Evolutionary conservation across 2,329 filamentous ascomycete genomes (phyloP).

Genomic region (Daldinia sp.): DNA sequence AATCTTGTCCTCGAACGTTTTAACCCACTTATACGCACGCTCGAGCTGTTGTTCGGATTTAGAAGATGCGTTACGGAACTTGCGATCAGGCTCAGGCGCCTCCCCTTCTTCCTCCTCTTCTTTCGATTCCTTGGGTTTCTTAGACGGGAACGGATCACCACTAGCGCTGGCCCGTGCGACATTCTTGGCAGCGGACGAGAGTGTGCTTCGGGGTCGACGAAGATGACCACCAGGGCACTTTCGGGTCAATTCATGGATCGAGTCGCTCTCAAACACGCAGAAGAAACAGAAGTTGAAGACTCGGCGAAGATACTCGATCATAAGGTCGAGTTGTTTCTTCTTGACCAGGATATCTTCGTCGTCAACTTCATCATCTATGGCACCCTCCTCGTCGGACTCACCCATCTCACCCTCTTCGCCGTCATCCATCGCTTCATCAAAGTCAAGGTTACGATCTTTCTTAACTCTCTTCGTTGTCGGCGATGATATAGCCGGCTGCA

Average conservation of each 20-base stretch:
- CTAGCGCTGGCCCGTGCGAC: constrained; percentile 85
- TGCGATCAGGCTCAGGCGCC: constrained; percentile 73
- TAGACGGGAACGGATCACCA: constrained; percentile 84
- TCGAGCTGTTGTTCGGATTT: constrained; percentile 93
- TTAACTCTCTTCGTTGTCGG: constrained; percentile 67
- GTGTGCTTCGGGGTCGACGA: constrained; percentile 84
- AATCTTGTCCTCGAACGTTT: constrained; percentile 97
- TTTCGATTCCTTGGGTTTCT: constrained; percentile 72
- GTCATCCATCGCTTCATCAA: constrained; percentile 69
- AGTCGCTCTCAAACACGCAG: constrained; percentile 98
- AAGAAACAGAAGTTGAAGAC: constrained; percentile 99
- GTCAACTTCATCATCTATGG: constrained; percentile 82
- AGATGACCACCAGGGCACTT: constrained; percentile 99
- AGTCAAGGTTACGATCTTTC: constrained; percentile 66
- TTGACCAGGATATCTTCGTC: constrained; percentile 88
- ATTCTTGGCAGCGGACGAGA: constrained; percentile 82
- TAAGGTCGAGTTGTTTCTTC: constrained; percentile 95
- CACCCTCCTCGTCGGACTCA: constrained; percentile 83
- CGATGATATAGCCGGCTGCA: constrained; percentile 71
- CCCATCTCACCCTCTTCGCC: constrained; percentile 72
- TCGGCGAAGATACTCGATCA: constrained; percentile 94
- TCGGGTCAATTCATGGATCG: constrained; percentile 90
- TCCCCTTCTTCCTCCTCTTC: constrained; percentile 70
- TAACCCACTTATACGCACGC: constrained; percentile 98
- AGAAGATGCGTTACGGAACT: constrained; percentile 71